phyloP scores from a whole-genome alignment of 257 asterid species.

The Solanum virginianum region DNA sequence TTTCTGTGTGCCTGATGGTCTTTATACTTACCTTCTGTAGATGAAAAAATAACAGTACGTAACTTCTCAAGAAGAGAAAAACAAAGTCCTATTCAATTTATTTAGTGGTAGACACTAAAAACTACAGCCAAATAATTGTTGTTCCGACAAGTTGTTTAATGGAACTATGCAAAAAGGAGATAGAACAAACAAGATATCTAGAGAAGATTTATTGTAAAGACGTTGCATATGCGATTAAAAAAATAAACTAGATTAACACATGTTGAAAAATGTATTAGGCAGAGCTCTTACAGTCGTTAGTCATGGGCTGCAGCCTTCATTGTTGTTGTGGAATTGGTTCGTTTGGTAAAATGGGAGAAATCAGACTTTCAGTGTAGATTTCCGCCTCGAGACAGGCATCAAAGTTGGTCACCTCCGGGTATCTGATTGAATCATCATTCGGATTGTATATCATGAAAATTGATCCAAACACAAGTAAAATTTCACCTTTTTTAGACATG shows the following conservation, averaged over 20 bases:
- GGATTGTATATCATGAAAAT: conserved; percentile 25
- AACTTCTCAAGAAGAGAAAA: neutral
- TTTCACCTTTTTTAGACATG: conserved; percentile 22
- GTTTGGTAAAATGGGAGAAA: neutral
- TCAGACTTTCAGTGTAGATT: conserved; percentile 33
- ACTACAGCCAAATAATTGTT: neutral
- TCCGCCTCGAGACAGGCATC: conserved; percentile 4
- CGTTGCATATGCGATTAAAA: neutral
- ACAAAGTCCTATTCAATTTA: neutral
- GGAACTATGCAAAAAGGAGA: neutral
- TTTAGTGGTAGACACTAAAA: neutral
- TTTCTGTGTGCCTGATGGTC: neutral
- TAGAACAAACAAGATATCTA: neutral
- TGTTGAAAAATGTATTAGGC: neutral
- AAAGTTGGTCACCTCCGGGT: conserved; percentile 7
- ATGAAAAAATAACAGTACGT: neutral
- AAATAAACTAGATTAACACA: neutral
- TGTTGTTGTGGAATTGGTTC: neutral
- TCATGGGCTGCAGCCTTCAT: neutral
- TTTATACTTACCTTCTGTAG: neutral
- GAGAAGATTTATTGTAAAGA: neutral
- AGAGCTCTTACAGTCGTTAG: neutral
- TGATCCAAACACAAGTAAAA: conserved; percentile 22
- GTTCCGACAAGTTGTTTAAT: neutral
- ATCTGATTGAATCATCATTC: conserved; percentile 12